Base-by-base conservation (phyloP, 2,329 filamentous ascomycete genomes). In the Colletotrichum melonis region DNA sequence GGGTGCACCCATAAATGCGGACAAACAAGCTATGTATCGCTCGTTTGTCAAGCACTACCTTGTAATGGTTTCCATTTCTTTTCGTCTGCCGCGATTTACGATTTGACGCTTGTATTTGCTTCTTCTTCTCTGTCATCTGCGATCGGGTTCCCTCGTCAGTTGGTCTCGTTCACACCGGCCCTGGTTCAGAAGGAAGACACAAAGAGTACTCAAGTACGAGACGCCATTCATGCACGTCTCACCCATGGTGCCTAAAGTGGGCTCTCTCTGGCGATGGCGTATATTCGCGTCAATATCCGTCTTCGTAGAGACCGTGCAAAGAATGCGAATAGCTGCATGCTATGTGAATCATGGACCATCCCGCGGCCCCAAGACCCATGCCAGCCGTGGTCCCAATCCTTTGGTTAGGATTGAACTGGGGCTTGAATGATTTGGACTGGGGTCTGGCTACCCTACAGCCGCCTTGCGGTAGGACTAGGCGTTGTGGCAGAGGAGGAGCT, bases 391-490 rank as follows among this genome's bases (percentile, higher is more conserved):
- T 62, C 56, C 68, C 63, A 35, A 56, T 35, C 46, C 35, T n/a
- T 54, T 49, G 63, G 68, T 56, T 57, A 35, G 63, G 14, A 62
- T 46, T 56, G 26, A n/a, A 28, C 57, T 14, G 26, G 63, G 63
- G 42, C 38, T n/a, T 5, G 14, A 49, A 46, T 22, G 49, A 42
- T 57, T 32, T 54, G 46, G 32, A 38, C 30, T 56, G 22, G 63
- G 49, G 28, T 63, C 60, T 58, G 30, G 22, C 28, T 38, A 35
- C 42, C 19, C 7, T 30, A 49, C 16, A 49, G 42, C 42, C 42
- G 42, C 19, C 19, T 49, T n/a, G 42, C 42, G 42, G 19, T 16
- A 55, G 32, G 14, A 8, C n/a, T 11, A 22, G 22, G 46, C 62
- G 62, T 64, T 59, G 35, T 28, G 26, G n/a, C 35, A n/a, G 35